These are phyloP conservation scores for Geotrichum macrosporum DNA, from an alignment of 1,139 yeast genomes.

Conservation along the genomic window DNA sequence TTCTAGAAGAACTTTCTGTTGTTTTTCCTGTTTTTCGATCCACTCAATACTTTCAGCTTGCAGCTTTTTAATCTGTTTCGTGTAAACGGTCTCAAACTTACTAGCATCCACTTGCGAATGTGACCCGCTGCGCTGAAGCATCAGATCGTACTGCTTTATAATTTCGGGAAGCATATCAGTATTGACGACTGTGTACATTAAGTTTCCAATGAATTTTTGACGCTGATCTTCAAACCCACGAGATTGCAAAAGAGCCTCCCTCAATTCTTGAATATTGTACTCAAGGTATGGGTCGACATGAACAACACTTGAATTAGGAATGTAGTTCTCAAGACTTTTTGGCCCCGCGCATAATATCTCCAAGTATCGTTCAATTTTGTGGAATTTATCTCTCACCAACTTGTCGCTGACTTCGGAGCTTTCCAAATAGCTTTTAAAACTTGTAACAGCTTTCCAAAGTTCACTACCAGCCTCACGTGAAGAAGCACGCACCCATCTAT, in stretches of 20 bases:
- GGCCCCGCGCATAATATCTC: constrained; percentile 45
- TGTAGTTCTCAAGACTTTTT: constrained; percentile 41
- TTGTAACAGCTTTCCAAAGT: constrained; percentile 42
- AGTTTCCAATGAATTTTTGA: constrained; percentile 29
- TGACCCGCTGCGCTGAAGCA: constrained; percentile 24
- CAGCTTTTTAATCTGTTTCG: constrained; percentile 36
- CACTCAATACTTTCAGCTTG: constrained; percentile 40
- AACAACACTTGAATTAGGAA: constrained; percentile 50
- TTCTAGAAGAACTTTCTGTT: constrained; percentile 45
- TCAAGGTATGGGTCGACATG: constrained; percentile 44
- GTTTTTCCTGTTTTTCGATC: constrained; percentile 40
- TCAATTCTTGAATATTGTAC: constrained; percentile 42
- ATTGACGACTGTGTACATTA: constrained; percentile 33
- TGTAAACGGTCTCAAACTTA: constrained; percentile 35
- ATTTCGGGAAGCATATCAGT: constrained; percentile 32
- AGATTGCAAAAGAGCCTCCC: constrained; percentile 39
- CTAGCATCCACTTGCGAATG: constrained; percentile 31
- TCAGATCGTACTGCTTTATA: constrained; percentile 25
- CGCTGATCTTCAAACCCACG: constrained; percentile 31
- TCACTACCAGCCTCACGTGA: constrained; percentile 31
- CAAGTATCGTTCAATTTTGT: constrained; percentile 44
- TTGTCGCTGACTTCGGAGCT: constrained; percentile 65
- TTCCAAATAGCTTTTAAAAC: constrained; percentile 47
- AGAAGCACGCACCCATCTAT: constrained; percentile 43
- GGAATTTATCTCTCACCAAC: constrained; percentile 45